phyloP scores from a whole-genome alignment of 148 eudicot genomes.

The Cornus suecica region DNA sequence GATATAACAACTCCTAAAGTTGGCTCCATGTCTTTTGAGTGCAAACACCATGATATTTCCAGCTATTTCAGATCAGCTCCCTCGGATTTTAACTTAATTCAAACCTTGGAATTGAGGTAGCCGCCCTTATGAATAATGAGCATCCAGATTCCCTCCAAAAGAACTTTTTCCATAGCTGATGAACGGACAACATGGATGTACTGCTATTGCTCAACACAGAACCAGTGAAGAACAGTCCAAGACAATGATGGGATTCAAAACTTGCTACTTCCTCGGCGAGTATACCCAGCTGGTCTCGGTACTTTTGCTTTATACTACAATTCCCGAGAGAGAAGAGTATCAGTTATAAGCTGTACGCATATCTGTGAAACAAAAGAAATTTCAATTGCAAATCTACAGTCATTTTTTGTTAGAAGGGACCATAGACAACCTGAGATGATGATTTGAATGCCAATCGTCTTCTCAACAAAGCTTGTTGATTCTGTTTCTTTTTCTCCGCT shows the following conservation, averaged over 20 bases:
- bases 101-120: neutral
- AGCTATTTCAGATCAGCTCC: neutral
- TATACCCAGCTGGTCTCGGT: constrained; percentile 22
- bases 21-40: neutral
- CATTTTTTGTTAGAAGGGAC: neutral
- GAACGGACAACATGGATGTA: neutral
- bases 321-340: constrained; percentile 5
- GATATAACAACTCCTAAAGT: neutral
- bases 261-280: constrained; percentile 44
- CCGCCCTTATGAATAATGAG: neutral
- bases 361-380: neutral
- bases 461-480: constrained; percentile 38
- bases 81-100: neutral
- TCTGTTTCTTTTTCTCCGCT: constrained; percentile 74
- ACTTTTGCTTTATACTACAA: constrained; percentile 30
- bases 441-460: constrained; percentile 29
- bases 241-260: constrained; percentile 11
- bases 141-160: neutral
- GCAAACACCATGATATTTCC: neutral
- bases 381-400: neutral
- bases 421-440: constrained; percentile 34
- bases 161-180: neutral
- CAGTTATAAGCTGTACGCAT: neutral
- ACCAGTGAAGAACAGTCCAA: neutral
- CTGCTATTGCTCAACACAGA: neutral